phyloP scores from a whole-genome alignment of 2,329 filamentous ascomycete species.

The Fusarium penzigii region DNA sequence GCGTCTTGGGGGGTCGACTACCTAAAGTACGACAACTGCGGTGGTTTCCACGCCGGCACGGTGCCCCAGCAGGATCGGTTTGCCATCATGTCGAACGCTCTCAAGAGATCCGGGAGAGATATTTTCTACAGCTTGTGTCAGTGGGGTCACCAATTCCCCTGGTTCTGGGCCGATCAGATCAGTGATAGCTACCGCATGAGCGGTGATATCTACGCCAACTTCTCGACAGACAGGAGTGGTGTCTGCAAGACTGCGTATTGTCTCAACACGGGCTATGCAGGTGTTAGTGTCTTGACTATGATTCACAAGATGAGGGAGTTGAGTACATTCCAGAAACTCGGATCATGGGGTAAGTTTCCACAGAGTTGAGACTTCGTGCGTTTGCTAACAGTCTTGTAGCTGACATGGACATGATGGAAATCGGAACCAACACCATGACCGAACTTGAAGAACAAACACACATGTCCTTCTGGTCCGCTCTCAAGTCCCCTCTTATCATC shows the following conservation, averaged over 20 bases:
- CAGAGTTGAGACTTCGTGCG: rapidly evolving
- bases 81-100: constrained; percentile 1
- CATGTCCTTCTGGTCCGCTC: not conserved
- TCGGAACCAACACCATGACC: not conserved
- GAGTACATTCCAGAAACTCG: constrained; percentile 1
- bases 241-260: constrained; percentile 2
- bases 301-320: constrained; percentile 3
- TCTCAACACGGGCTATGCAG: not conserved
- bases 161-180: constrained; percentile 5
- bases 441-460: not conserved
- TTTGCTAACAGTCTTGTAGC: not conserved
- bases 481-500: constrained; percentile 2
- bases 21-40: constrained; percentile 2
- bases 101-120: not conserved
- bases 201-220: not conserved
- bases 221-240: not conserved
- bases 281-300: constrained; percentile 1
- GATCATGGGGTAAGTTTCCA: not conserved
- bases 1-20: not conserved
- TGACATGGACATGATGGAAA: constrained; percentile 3
- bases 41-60: constrained; percentile 2
- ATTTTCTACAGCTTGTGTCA: not conserved
- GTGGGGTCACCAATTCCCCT: constrained; percentile 2
- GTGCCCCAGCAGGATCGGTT: constrained; percentile 1
- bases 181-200: constrained; percentile 3